Base-by-base conservation (phyloP, 129 eudicot species). In the Deinandra increscens region DNA sequence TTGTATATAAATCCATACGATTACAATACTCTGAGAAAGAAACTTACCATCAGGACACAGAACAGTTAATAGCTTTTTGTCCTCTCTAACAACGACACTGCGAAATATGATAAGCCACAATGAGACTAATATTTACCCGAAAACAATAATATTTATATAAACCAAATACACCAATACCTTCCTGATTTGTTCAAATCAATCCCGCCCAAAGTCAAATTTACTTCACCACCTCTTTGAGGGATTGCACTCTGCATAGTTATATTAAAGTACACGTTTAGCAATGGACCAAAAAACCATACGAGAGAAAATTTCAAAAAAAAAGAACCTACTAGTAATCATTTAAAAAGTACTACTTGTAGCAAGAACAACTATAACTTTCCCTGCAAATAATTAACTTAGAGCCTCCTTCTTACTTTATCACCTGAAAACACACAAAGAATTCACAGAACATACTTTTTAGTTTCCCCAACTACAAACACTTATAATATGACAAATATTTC, bases 41-140 rank as follows among this genome's bases (percentile, higher is more conserved):
- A 60, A 17, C 82, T 60, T 76, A 94, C 99, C 99, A 89, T 93
- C 99, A 59, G 97, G 97, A 71, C 89, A 93, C 68, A 93, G 71
- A 29, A 93, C 97, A 73, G 97, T 93, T 59, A 93, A 71, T 38
- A 93, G 81, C 74, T 93, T 89, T 76, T 93, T 93, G 78, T 89
- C 99, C 75, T 93, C 97, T 85, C 97, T 78, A 48, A 93, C 97
- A 67, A 93, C 99, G 66, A 89, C 99, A 78, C 99, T 93, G 83
- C 80, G 81, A 65, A 77, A 50, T 37, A 54, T 60, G 50, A 74
- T 80, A 31, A 76, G 71, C 59, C 55, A 26, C 20, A 41, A 2
- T 62, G 11, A 50, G 69, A 70, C 37, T 19, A 55, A 33, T 17
- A 71, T 11, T 61, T 70, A 20, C 71, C 2, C 41, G 39, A 13